These are phyloP conservation scores for Epichloe sp. DNA, from an alignment of 2,329 filamentous ascomycete species.

Conservation along the genomic window DNA sequence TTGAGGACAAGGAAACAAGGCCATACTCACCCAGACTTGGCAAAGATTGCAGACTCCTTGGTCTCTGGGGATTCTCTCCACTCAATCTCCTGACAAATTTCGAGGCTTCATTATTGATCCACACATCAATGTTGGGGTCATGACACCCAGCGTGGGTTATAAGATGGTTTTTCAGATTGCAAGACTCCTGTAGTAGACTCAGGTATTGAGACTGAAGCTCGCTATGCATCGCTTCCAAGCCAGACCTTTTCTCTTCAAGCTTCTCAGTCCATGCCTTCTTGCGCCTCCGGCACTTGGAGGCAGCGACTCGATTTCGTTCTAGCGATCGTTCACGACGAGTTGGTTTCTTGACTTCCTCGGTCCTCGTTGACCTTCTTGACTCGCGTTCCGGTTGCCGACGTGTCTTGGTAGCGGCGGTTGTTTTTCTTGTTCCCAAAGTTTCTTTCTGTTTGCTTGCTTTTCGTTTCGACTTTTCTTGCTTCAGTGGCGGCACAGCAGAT, in stretches of 20 bases:
- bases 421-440: neutral
- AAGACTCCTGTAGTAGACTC: conserved; percentile 30
- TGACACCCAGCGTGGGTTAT: conserved; percentile 40
- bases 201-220: conserved; percentile 30
- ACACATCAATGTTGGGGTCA: conserved; percentile 38
- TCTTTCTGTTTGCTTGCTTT: neutral
- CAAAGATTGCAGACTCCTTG: neutral
- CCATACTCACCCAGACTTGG: conserved; percentile 1
- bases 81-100: conserved; percentile 26
- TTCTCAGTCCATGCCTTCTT: conserved; percentile 40
- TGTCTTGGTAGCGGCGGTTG: neutral
- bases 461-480: neutral
- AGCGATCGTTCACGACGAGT: conserved; percentile 41
- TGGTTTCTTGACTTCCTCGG: neutral
- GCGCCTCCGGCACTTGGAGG: conserved; percentile 62
- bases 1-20: neutral
- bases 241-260: conserved; percentile 32
- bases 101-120: conserved; percentile 39
- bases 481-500: neutral
- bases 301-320: conserved; percentile 58
- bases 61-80: neutral
- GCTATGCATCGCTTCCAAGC: conserved; percentile 30
- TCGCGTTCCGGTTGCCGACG: neutral
- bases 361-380: neutral
- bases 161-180: conserved; percentile 34